Evolutionary conservation across 1,284 basidiomycete species (phyloP).

Genomic region (Microbotryum violaceum): DNA sequence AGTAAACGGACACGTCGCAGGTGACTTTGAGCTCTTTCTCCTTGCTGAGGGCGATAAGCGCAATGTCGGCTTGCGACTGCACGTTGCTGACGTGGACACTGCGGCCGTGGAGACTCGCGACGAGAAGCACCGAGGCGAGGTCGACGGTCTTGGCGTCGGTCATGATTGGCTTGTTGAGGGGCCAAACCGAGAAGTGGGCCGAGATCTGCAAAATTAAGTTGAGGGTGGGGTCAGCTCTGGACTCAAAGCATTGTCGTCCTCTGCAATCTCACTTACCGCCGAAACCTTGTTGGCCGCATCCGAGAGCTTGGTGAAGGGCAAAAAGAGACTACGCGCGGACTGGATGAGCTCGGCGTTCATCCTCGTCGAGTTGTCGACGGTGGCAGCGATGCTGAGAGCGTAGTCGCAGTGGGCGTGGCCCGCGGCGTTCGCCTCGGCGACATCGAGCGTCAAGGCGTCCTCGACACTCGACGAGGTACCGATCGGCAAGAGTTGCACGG

Average conservation of each 20-base stretch:
- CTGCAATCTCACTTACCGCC: constrained; percentile 43
- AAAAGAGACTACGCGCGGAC: constrained; percentile 73
- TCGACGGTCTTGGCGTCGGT: constrained; percentile 89
- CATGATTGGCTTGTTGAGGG: constrained; percentile 80
- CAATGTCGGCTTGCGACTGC: constrained; percentile 74
- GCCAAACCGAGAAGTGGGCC: constrained; percentile 60
- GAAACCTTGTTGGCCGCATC: constrained; percentile 51
- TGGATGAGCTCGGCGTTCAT: constrained; percentile 63
- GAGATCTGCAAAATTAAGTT: constrained; percentile 8
- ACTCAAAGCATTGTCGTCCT: neutral
- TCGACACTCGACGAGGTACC: constrained; percentile 55
- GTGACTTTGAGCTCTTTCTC: constrained; percentile 89
- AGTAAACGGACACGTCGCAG: constrained; percentile 89
- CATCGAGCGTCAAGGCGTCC: constrained; percentile 61
- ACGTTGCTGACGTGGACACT: constrained; percentile 93
- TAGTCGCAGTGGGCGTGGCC: constrained; percentile 74
- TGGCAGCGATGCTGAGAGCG: constrained; percentile 69
- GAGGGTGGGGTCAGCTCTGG: neutral
- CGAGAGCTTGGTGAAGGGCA: constrained; percentile 61
- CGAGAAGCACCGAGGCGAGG: constrained; percentile 83
- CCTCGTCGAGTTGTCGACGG: constrained; percentile 56
- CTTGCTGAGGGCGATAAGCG: constrained; percentile 89
- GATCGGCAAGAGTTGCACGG: constrained; percentile 66
- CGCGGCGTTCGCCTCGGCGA: constrained; percentile 57
- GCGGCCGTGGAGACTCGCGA: constrained; percentile 85